Conservation (phyloP, 148 eudicot species). For the Linanthus parryae region DNA sequence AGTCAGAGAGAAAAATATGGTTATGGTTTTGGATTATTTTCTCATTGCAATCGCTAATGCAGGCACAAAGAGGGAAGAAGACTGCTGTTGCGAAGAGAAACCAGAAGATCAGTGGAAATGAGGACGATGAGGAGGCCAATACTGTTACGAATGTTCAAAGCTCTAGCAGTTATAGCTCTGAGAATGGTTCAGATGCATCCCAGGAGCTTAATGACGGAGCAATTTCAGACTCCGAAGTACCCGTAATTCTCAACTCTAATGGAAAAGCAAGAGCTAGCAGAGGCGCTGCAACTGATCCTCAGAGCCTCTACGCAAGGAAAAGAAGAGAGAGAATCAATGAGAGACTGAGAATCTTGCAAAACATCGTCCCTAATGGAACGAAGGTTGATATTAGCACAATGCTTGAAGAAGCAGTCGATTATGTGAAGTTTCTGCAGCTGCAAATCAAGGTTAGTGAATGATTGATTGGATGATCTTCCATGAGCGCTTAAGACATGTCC, state of each 20-base stretch:
- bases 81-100: slow-evolving; percentile 11
- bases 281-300: slow-evolving; percentile 56
- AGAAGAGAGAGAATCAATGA: too few species aligned
- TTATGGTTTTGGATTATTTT: neutral
- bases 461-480: neutral
- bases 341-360: too few species aligned
- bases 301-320: slow-evolving; percentile 63
- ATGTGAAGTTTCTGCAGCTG: slow-evolving; percentile 58
- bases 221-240: slow-evolving; percentile 13
- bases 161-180: slow-evolving; percentile 28
- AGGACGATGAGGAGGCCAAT: slow-evolving; percentile 11
- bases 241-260: slow-evolving; percentile 12
- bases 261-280: slow-evolving; percentile 49
- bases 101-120: slow-evolving; percentile 6
- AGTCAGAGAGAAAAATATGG: neutral
- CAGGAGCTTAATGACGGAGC: too few species aligned
- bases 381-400: slow-evolving; percentile 77
- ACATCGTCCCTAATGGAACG: too few species aligned
- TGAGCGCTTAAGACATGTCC: too few species aligned
- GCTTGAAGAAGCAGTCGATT: slow-evolving; percentile 66
- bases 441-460: slow-evolving; percentile 37
- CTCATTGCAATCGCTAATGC: neutral
- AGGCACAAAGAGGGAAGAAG: slow-evolving; percentile 17
- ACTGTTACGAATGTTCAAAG: slow-evolving; percentile 5
- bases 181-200: slow-evolving; percentile 32